A percentile compares a stretch with the other conserved stretches of the same genome.
These are phyloP conservation scores for Hypoxylon rickii DNA, from an alignment of 495 filamentous ascomycete species.

Conservation along the genomic window DNA sequence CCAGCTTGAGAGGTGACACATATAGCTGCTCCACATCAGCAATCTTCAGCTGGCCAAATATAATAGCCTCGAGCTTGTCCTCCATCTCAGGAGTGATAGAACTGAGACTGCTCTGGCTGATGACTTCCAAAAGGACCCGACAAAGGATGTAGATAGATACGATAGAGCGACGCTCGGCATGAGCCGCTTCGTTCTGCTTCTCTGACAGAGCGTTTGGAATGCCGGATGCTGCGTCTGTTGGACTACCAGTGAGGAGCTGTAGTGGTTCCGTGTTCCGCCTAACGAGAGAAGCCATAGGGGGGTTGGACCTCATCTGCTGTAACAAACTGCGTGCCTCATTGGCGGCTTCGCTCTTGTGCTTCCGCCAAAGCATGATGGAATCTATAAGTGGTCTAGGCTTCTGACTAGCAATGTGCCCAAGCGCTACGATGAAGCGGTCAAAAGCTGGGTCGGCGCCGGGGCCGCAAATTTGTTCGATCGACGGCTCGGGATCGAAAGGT, in stretches of 20 bases:
- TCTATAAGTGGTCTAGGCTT: slow-evolving; percentile 97
- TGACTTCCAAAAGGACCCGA: slow-evolving; percentile 90
- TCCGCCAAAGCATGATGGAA: slow-evolving; percentile 96
- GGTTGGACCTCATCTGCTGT: slow-evolving; percentile 58
- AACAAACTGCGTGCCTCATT: slow-evolving; percentile 62
- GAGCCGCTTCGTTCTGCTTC: slow-evolving; percentile 69
- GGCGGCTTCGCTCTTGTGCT: slow-evolving; percentile 88
- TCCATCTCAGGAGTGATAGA: slow-evolving; percentile 87
- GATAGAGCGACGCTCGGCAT: slow-evolving; percentile 84
- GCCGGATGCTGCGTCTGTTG: slow-evolving; percentile 15
- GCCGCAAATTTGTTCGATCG: slow-evolving; percentile 87
- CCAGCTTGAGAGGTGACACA: slow-evolving; percentile 77
- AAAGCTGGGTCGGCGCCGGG: slow-evolving; percentile 87
- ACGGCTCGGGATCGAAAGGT: slow-evolving; percentile 73
- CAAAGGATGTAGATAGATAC: slow-evolving; percentile 95
- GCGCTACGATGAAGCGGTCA: slow-evolving; percentile 89
- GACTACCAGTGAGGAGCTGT: slow-evolving; percentile 37
- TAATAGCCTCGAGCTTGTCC: slow-evolving; percentile 87
- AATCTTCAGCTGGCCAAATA: slow-evolving; percentile 86
- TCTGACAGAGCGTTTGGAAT: slow-evolving; percentile 49
- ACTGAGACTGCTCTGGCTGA: slow-evolving; percentile 81
- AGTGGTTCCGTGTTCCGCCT: slow-evolving; percentile 56
- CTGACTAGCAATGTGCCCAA: slow-evolving; percentile 89
- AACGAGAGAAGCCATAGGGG: slow-evolving; percentile 40
- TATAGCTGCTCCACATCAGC: slow-evolving; percentile 83